Conservation (phyloP, 2,329 filamentous ascomycete species). For the Exutisphaerella laricina region DNA sequence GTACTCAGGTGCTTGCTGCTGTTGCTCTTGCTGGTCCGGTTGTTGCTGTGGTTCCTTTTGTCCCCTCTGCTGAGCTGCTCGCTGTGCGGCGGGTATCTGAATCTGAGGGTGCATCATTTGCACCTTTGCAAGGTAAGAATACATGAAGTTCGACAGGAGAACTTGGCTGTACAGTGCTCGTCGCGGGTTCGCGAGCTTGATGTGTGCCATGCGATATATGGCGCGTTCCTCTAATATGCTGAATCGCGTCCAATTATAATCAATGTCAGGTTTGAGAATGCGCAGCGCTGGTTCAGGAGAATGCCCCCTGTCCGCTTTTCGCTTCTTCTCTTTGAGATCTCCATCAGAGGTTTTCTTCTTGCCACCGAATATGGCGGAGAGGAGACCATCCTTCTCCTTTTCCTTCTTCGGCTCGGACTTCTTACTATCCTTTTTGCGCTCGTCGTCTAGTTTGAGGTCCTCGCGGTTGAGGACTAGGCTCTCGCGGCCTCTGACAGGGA, state of each 20-base stretch:
- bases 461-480: slow-evolving; percentile 80
- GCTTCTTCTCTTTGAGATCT: slow-evolving; percentile 69
- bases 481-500: slow-evolving; percentile 58
- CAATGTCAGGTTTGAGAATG: slow-evolving; percentile 74
- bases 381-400: slow-evolving; percentile 70
- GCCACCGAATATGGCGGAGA: slow-evolving; percentile 84
- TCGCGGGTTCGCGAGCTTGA: slow-evolving; percentile 96
- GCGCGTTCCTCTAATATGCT: slow-evolving; percentile 92
- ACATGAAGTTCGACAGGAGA: slow-evolving; percentile 98
- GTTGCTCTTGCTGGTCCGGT: slow-evolving; percentile 15
- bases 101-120: slow-evolving; percentile 98
- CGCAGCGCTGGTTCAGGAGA: slow-evolving; percentile 76
- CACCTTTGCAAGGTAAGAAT: slow-evolving; percentile 96
- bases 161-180: slow-evolving; percentile 91
- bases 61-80: slow-evolving; percentile 33
- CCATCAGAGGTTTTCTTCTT: slow-evolving; percentile 66
- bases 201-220: slow-evolving; percentile 97
- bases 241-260: slow-evolving; percentile 95
- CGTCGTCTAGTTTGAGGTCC: slow-evolving; percentile 66
- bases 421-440: slow-evolving; percentile 75
- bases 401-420: slow-evolving; percentile 74
- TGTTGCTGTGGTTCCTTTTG: slow-evolving; percentile 29
- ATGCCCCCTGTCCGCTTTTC: slow-evolving; percentile 44
- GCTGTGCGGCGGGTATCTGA: slow-evolving; percentile 72
- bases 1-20: slow-evolving; percentile 31